These are phyloP conservation scores for Ilex asprella DNA, from an alignment of 257 asterid species.

Conservation along the genomic window DNA sequence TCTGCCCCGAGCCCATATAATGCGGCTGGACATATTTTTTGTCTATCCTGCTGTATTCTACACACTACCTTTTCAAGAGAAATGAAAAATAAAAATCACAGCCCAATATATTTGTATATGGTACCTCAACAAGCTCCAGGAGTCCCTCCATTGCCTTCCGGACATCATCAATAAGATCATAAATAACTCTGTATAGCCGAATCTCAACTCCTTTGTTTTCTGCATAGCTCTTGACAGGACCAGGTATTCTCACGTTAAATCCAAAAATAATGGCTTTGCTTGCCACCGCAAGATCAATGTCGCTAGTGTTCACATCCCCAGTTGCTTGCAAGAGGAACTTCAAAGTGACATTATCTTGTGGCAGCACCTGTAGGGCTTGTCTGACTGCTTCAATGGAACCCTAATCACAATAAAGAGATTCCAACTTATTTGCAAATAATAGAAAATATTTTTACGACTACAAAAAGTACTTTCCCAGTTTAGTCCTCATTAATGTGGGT, in stretches of 20 bases:
- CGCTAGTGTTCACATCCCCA: constrained; percentile 86
- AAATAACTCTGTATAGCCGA: constrained; percentile 72
- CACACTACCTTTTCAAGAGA: too few species aligned
- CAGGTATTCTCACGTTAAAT: constrained; percentile 76
- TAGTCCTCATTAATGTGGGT: too few species aligned
- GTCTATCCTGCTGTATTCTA: too few species aligned
- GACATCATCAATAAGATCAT: constrained; percentile 91
- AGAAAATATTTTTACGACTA: not conserved
- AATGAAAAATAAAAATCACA: too few species aligned
- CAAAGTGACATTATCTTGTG: constrained; percentile 82
- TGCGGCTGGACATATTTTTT: too few species aligned
- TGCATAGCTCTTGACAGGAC: constrained; percentile 78
- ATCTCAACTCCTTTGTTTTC: constrained; percentile 72
- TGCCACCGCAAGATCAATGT: constrained; percentile 93
- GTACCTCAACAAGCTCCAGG: constrained; percentile 86
- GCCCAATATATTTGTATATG: not conserved
- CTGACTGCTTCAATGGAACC: constrained; percentile 88
- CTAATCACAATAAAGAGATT: constrained; percentile 29
- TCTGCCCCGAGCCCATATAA: too few species aligned
- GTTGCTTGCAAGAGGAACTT: constrained; percentile 88
- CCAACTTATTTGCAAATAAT: constrained; percentile 12
- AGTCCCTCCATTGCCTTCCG: constrained; percentile 97
- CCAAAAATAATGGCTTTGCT: constrained; percentile 84
- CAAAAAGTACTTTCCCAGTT: too few species aligned
- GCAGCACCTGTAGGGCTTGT: constrained; percentile 92